phyloP scores from a whole-genome alignment of 2,329 filamentous ascomycete species.

The Hypoxylon rubiginosum region DNA sequence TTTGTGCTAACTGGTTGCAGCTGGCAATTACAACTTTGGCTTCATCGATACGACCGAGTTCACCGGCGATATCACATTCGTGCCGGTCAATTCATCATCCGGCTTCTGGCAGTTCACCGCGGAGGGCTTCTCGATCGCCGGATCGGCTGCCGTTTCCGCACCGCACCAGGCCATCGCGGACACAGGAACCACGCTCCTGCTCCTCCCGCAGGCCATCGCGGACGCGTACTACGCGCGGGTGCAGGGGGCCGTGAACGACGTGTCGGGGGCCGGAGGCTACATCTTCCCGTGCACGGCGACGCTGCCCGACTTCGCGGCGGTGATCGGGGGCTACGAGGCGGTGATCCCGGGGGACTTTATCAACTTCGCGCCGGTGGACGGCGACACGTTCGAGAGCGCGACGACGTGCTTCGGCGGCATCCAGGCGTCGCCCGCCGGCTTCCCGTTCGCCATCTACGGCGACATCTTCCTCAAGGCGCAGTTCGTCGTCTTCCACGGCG shows the following conservation, averaged over 20 bases:
- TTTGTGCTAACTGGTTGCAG: constrained; percentile 34
- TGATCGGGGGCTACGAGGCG: constrained; percentile 47
- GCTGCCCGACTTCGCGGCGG: constrained; percentile 58
- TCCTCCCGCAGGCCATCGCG: constrained; percentile 66
- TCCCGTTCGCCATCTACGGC: constrained; percentile 75
- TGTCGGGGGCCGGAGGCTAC: constrained; percentile 64
- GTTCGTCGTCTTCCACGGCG: constrained; percentile 73
- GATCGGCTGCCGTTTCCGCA: constrained; percentile 26
- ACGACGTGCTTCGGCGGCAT: constrained; percentile 75
- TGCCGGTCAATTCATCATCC: constrained; percentile 65
- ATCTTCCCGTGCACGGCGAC: constrained; percentile 66
- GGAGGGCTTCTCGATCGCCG: constrained; percentile 67
- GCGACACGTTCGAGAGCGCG: constrained; percentile 64
- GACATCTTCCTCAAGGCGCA: constrained; percentile 79
- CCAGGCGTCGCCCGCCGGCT: constrained; percentile 66
- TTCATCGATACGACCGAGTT: constrained; percentile 69
- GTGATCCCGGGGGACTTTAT: constrained; percentile 55
- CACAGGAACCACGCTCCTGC: constrained; percentile 75
- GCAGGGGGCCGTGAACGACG: constrained; percentile 60
- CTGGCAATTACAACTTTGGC: constrained; percentile 56
- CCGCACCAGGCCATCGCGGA: constrained; percentile 62
- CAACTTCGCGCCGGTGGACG: constrained; percentile 61
- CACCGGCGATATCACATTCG: constrained; percentile 69
- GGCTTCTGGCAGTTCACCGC: constrained; percentile 76
- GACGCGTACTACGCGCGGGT: constrained; percentile 71